Evolutionary conservation across 441 rosid genomes (phyloP).

Genomic region (Corymbia calophylla): DNA sequence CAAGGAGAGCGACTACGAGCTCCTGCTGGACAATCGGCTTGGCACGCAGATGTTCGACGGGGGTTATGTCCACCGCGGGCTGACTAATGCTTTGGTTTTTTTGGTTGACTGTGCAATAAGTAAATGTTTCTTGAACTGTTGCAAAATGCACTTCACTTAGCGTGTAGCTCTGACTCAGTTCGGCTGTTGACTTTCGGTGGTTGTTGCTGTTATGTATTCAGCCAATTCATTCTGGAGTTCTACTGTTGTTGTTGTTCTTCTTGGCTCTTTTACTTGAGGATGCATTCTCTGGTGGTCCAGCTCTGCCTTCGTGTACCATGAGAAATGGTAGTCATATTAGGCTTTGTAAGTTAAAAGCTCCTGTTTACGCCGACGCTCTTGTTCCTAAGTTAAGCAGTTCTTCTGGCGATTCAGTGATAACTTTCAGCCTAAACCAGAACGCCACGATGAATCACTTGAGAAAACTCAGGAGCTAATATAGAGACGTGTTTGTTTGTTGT

Average conservation of each 20-base stretch:
- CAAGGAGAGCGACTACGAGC: slow-evolving; percentile 71
- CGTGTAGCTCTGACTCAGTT: background rate
- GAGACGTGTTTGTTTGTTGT: background rate
- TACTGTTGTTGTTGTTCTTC: too few species aligned
- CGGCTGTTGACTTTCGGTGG: background rate
- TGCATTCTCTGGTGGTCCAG: too few species aligned
- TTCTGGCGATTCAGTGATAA: background rate
- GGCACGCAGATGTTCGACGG: slow-evolving; percentile 75
- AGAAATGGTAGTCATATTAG: background rate
- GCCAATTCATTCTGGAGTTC: background rate
- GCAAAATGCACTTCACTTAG: background rate
- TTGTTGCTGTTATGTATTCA: background rate
- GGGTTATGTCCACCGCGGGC: slow-evolving; percentile 82
- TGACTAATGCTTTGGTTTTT: slow-evolving; percentile 6
- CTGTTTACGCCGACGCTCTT: background rate
- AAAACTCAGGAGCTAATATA: background rate
- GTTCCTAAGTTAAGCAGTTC: background rate
- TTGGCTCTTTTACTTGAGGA: too few species aligned
- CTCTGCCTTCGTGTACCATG: background rate
- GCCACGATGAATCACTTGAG: background rate
- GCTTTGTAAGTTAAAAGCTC: background rate
- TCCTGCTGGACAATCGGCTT: slow-evolving; percentile 51
- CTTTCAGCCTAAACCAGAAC: background rate
- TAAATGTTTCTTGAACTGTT: background rate
- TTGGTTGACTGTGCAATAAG: background rate